Conservation (phyloP, 345 rosid genomes). For the Citrus cavaleriei region DNA sequence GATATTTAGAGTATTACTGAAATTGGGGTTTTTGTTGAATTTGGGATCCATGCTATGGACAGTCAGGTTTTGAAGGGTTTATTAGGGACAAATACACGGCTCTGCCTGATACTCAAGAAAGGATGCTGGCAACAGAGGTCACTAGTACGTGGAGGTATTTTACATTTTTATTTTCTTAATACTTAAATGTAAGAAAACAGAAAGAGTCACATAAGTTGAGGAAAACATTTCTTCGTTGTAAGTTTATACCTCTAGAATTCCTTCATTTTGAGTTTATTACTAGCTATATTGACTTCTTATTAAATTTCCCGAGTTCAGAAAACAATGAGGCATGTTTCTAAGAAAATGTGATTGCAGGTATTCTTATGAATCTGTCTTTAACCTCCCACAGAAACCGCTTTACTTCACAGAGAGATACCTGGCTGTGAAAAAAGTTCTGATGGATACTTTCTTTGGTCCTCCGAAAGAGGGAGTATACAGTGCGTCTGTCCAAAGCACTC, state of each 20-base stretch:
- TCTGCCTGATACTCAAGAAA: conserved; percentile 87
- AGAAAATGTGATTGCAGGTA: conserved; percentile 50
- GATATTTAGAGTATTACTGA: neutral
- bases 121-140: conserved; percentile 88
- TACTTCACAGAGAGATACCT: conserved; percentile 61
- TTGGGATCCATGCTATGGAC: conserved; percentile 29
- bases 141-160: conserved; percentile 84
- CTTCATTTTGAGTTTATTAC: neutral
- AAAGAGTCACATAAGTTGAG: neutral
- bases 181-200: neutral
- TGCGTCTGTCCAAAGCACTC: conserved; percentile 94
- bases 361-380: conserved; percentile 56
- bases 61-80: conserved; percentile 97
- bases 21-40: conserved; percentile 1
- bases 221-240: neutral
- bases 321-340: neutral
- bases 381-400: conserved; percentile 52
- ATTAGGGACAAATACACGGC: conserved; percentile 80
- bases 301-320: neutral
- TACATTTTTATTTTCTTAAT: neutral
- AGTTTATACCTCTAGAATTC: neutral
- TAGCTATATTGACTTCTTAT: neutral
- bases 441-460: conserved; percentile 75
- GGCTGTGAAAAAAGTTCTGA: conserved; percentile 55
- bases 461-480: conserved; percentile 85